Conservation (phyloP, 192 early-diverging fungal genomes). For the Mortierella claussenii region DNA sequence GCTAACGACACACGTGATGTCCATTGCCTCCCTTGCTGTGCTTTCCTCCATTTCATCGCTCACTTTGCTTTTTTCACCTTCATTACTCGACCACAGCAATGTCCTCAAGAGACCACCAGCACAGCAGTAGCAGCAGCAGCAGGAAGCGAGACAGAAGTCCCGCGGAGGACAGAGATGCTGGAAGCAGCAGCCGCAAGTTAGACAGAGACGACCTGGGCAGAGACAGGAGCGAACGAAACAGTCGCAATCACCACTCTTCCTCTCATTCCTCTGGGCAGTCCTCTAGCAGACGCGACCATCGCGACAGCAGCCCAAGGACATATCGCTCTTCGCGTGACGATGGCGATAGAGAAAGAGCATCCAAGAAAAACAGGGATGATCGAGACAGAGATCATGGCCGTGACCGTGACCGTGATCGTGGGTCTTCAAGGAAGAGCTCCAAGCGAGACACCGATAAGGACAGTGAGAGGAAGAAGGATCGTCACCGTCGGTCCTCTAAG, state of each 20-base stretch:
- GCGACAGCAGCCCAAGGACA: constrained; percentile 9
- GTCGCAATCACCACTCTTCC: constrained; percentile 16
- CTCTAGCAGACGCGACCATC: constrained; percentile 10
- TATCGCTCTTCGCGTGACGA: not conserved
- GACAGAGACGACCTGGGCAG: constrained; percentile 11
- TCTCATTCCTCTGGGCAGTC: not conserved
- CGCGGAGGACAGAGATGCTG: not conserved
- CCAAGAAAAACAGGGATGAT: not conserved
- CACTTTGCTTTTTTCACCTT: no score
- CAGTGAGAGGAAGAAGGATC: constrained; percentile 8
- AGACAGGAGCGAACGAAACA: constrained; percentile 2
- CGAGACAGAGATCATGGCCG: constrained; percentile 1
- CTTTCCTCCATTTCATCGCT: not conserved
- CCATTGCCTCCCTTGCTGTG: not conserved
- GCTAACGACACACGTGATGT: not conserved
- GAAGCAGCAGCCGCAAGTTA: constrained; percentile 3
- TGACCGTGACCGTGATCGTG: constrained; percentile 3
- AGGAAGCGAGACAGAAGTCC: constrained; percentile 37
- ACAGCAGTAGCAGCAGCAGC: constrained; percentile 12
- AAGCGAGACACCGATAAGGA: constrained; percentile 12
- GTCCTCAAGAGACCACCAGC: constrained; percentile 39
- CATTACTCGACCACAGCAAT: no score
- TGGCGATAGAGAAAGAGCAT: not conserved
- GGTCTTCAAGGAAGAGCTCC: constrained; percentile 18
- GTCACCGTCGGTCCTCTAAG: constrained; percentile 7